Base-by-base conservation (phyloP, 2,329 filamentous ascomycete genomes). In the Neonectria hederae region DNA sequence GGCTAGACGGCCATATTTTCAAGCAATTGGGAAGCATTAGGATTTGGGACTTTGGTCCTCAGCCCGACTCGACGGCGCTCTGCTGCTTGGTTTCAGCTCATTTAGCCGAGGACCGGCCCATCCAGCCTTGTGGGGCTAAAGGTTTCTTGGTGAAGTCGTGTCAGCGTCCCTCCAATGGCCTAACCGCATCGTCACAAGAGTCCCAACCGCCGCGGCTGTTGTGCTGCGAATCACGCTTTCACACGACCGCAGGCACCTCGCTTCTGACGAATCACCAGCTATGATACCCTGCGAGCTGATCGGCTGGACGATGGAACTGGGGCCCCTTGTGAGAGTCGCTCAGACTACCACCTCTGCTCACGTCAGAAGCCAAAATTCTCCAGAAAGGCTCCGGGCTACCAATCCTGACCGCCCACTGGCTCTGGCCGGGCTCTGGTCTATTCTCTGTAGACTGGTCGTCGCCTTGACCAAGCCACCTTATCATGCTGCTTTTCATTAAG, bases 81-180 rank as follows among this genome's bases (percentile, higher is more conserved):
- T 6, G 14, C 21, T 28, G 22, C 21, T 32, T 30, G 30, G 53
- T 53, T 53, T 55, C 63, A 62, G 51, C 62, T 69, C 65, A 49
- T 62, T 48, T 54, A 54, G 42, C 60, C 57, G 53, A 67, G 67
- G 67, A 59, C 65, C 65, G 65, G 40, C 58, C 54, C 54, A 48
- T 24, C 66, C 62, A 69, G 66, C 66, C 66, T 62, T 67, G 59
- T 65, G 66, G 65, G 55, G 42, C 56, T 7, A 46, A 30, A 21
- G 35, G 10, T 26, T 52, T 45, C 22, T 28, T 48, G 51, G 61
- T 54, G 40, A 56, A 32, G 49, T 45, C 48, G 24, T 35, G 30
- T 52, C 40, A 53, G n/a, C 62, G 59, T 56, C 52, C 21, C 58
- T 62, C 53, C 26, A 38, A 54, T 5, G 13, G 5, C 32, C 32